A percentile compares a stretch with the other conserved stretches of the same genome.
Conservation (phyloP, 1,284 basidiomycete species). For the Trichosporon sp. region DNA sequence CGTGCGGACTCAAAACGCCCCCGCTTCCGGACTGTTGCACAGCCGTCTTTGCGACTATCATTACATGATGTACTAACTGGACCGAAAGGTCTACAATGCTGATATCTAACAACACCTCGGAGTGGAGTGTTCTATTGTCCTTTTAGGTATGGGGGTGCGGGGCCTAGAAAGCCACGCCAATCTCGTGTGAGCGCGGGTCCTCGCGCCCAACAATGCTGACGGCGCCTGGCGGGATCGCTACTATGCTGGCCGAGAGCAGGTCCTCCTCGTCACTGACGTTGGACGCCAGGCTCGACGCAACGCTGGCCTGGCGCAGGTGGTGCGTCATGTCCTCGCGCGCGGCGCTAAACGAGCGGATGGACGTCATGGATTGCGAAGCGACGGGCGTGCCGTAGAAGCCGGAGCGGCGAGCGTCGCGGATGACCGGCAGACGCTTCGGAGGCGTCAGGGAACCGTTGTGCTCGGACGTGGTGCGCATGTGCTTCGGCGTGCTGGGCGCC, state of each 20-base stretch:
- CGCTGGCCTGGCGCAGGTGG: slow-evolving; percentile 22
- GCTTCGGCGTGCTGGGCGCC: slow-evolving; percentile 5
- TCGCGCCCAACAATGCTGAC: slow-evolving; percentile 25
- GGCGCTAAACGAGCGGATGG: slow-evolving; percentile 4
- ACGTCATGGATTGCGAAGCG: slow-evolving; percentile 13
- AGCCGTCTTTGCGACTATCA: not conserved
- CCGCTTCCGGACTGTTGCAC: no score
- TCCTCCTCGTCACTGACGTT: slow-evolving; percentile 52
- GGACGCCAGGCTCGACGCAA: slow-evolving; percentile 30
- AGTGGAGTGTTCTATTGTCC: slow-evolving; percentile 9
- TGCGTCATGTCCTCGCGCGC: no score
- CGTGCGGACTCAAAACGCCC: no score
- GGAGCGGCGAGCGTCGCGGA: slow-evolving; percentile 45
- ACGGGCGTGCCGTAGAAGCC: slow-evolving; percentile 44
- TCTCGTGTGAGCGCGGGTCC: slow-evolving; percentile 28
- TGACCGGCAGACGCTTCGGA: slow-evolving; percentile 36
- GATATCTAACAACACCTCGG: slow-evolving; percentile 5
- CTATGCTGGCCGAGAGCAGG: slow-evolving; percentile 48
- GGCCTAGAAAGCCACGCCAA: slow-evolving; percentile 30
- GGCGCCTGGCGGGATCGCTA: slow-evolving; percentile 41
- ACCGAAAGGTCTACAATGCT: not conserved
- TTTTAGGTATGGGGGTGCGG: not conserved
- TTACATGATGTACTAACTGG: slow-evolving; percentile 7
- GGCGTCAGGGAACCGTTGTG: not conserved
- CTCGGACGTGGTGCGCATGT: not conserved